Percentiles rank a stretch among this genome's conserved stretches.
Conservation (phyloP, 192 early-diverging fungal genomes). For the Backusella sp. region DNA sequence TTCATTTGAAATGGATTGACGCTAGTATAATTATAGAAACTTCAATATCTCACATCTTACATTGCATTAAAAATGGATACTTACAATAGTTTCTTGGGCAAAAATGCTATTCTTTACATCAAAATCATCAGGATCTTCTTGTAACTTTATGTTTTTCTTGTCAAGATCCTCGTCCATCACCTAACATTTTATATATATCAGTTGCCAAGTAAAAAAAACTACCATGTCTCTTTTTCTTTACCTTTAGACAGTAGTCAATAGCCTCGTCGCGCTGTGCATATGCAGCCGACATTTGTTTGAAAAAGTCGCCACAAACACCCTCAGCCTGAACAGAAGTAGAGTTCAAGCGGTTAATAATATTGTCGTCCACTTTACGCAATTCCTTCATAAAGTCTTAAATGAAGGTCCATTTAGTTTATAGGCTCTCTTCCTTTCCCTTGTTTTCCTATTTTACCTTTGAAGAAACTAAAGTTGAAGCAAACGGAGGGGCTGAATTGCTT, state of each 20-base stretch:
- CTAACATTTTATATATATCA: conserved; percentile 15
- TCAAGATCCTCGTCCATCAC: conserved; percentile 45
- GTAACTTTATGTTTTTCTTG: conserved; percentile 46
- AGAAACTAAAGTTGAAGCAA: conserved; percentile 65
- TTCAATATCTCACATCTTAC: neutral
- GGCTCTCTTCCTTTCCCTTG: neutral
- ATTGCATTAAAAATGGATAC: neutral
- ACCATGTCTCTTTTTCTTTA: conserved; percentile 16
- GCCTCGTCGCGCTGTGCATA: conserved; percentile 65
- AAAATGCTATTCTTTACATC: conserved; percentile 51
- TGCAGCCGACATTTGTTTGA: conserved; percentile 61
- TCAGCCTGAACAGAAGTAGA: conserved; percentile 65
- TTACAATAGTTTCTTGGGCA: conserved; percentile 59
- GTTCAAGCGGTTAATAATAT: conserved; percentile 77
- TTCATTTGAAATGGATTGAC: conserved; percentile 68
- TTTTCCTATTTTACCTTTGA: conserved; percentile 45
- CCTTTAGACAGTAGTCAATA: conserved; percentile 66
- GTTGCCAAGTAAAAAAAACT: neutral
- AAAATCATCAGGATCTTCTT: conserved; percentile 56
- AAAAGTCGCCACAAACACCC: conserved; percentile 60
- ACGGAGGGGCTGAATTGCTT: conserved; percentile 45
- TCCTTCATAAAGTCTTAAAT: conserved; percentile 63
- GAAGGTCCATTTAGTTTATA: neutral
- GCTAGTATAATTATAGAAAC: conserved; percentile 37
- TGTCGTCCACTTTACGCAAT: conserved; percentile 77